Evolutionary conservation across 768 basidiomycete species (phyloP).

Genomic region (Hydnum rufescens): DNA sequence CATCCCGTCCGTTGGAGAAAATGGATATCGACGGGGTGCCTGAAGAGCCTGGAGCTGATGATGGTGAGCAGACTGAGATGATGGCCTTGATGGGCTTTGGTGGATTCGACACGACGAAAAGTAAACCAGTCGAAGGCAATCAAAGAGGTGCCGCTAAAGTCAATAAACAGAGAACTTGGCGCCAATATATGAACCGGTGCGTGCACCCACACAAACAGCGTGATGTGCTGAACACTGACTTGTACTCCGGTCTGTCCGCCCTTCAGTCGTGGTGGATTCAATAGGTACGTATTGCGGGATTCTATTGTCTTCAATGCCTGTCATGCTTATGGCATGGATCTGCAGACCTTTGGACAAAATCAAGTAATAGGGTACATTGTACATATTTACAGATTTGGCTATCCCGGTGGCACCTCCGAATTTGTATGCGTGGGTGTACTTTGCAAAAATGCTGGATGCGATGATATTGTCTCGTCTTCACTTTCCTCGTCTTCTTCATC

Average conservation of each 20-base stretch:
- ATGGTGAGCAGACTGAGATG: conserved; percentile 60
- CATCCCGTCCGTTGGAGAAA: neutral
- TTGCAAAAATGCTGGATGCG: no score
- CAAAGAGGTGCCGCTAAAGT: conserved; percentile 47
- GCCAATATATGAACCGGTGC: conserved; percentile 95
- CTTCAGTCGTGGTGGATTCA: conserved; percentile 62
- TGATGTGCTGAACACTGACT: conserved; percentile 9
- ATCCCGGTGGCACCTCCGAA: no score
- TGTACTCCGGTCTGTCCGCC: neutral
- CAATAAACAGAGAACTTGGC: conserved; percentile 80
- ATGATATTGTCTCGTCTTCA: neutral
- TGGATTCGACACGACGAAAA: conserved; percentile 82
- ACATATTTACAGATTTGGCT: neutral
- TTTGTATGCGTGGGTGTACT: no score
- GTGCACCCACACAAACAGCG: conserved; percentile 11
- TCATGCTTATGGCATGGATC: conserved; percentile 14
- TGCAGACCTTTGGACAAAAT: conserved; percentile 87
- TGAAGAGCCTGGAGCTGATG: conserved; percentile 23
- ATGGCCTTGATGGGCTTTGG: conserved; percentile 77
- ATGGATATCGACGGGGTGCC: conserved; percentile 5
- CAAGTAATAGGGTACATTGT: conserved; percentile 29
- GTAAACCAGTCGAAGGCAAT: conserved; percentile 63
- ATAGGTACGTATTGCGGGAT: conserved; percentile 29
- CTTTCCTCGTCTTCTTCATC: neutral
- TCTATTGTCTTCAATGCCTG: neutral